Conservation (phyloP, 2,329 filamentous ascomycete species). For the Aspergillus brunneoviolaceus region DNA sequence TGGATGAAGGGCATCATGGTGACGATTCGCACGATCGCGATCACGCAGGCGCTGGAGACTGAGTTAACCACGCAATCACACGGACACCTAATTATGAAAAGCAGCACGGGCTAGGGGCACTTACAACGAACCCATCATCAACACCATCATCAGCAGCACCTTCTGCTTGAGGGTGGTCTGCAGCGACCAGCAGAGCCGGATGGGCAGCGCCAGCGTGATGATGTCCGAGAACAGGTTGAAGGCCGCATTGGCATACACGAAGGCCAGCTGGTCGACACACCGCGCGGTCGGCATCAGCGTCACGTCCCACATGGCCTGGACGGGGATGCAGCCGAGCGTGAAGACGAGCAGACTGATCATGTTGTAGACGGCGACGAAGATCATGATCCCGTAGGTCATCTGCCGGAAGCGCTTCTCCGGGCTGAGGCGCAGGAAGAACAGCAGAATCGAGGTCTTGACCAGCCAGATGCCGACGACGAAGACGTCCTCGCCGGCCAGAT, state of each 20-base stretch:
- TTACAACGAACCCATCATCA: slow-evolving; percentile 18
- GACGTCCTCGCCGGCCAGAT: slow-evolving; percentile 15
- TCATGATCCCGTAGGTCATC: slow-evolving; percentile 20
- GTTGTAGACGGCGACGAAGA: slow-evolving; percentile 17
- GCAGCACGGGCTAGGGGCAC: background rate
- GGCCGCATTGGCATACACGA: slow-evolving; percentile 17
- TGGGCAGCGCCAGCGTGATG: slow-evolving; percentile 11
- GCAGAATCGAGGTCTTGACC: slow-evolving; percentile 20
- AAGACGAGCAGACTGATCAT: slow-evolving; percentile 17
- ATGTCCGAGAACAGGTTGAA: slow-evolving; percentile 18
- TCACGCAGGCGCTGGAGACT: slow-evolving; percentile 10
- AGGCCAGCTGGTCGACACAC: slow-evolving; percentile 14
- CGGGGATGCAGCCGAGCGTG: slow-evolving; percentile 16
- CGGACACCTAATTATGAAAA: too few relatives aligned
- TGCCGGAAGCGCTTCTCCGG: slow-evolving; percentile 19
- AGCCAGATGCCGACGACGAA: slow-evolving; percentile 18
- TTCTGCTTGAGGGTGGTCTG: slow-evolving; percentile 12
- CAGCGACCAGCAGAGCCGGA: slow-evolving; percentile 14
- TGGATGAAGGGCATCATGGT: slow-evolving; percentile 17
- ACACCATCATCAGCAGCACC: slow-evolving; percentile 8
- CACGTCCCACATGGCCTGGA: slow-evolving; percentile 17
- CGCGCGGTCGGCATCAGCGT: slow-evolving; percentile 11
- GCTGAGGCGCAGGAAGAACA: slow-evolving; percentile 20
- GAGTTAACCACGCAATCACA: background rate
- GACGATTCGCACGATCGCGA: slow-evolving; percentile 17